These are phyloP conservation scores for Sordariomycetes sp. DNA, from an alignment of 2,329 filamentous ascomycete genomes.

Conservation along the genomic window DNA sequence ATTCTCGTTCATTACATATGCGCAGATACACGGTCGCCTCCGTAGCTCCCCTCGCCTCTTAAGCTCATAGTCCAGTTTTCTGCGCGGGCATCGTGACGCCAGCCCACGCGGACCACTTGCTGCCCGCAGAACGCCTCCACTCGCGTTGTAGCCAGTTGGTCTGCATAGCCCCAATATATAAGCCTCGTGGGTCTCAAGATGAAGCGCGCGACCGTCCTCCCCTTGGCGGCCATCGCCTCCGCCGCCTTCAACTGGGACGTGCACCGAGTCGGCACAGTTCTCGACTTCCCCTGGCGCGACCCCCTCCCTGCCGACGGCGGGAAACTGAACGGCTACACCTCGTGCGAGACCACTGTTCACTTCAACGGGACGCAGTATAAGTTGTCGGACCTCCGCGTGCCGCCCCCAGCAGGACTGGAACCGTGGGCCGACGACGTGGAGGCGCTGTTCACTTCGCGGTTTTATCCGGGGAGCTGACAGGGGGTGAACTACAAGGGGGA, in stretches of 20 bases:
- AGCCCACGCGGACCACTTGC: too few relatives aligned
- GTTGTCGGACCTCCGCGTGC: slow-evolving; percentile 25
- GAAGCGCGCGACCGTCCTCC: not conserved
- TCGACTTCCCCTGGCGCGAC: slow-evolving; percentile 25
- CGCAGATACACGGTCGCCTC: too few relatives aligned
- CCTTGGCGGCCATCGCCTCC: not conserved
- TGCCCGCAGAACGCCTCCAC: too few relatives aligned
- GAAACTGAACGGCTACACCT: slow-evolving; percentile 1
- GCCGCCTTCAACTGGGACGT: slow-evolving; percentile 3
- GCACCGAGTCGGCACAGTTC: slow-evolving; percentile 11
- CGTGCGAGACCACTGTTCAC: slow-evolving; percentile 18
- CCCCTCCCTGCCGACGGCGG: slow-evolving; percentile 17
- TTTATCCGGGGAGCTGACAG: slow-evolving; percentile 37
- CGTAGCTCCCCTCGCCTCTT: too few relatives aligned
- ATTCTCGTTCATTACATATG: too few relatives aligned
- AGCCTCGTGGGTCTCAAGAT: not conserved
- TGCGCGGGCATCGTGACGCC: not conserved
- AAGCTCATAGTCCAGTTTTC: not conserved
- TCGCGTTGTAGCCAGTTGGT: too few relatives aligned
- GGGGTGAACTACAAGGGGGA: slow-evolving; percentile 35
- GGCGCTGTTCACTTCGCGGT: slow-evolving; percentile 19
- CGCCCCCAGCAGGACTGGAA: slow-evolving; percentile 21
- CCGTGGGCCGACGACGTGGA: slow-evolving; percentile 25
- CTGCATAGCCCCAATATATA: not conserved
- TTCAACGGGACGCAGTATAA: slow-evolving; percentile 26